Conservation (phyloP, 1,284 basidiomycete genomes). For the Leccinum pachyderme region DNA sequence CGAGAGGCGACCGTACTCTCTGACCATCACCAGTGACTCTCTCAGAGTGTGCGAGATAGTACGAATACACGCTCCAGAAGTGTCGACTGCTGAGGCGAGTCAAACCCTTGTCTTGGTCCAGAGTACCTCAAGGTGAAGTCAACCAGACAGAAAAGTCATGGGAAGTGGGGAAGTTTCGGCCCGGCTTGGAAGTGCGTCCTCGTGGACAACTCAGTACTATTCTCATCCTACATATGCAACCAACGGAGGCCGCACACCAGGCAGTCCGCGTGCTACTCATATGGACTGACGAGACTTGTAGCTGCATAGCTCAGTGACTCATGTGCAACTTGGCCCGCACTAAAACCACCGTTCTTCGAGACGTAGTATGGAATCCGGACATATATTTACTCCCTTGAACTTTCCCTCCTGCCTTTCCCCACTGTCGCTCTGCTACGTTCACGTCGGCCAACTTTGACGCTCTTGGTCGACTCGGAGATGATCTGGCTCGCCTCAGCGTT, state of each 20-base stretch:
- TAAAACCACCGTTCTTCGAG: not conserved
- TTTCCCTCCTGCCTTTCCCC: not conserved
- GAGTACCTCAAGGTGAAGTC: no score
- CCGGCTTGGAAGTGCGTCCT: no score
- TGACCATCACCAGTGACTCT: no score
- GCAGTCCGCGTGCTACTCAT: not conserved
- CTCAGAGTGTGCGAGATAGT: no score
- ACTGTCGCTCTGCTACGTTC: not conserved
- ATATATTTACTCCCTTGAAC: not conserved
- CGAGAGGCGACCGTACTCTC: no score
- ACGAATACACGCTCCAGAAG: no score
- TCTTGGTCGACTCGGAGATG: not conserved
- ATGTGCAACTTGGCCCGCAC: not conserved
- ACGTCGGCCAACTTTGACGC: not conserved
- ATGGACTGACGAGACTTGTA: not conserved
- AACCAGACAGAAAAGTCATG: no score
- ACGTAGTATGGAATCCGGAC: not conserved
- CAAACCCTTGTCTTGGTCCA: no score
- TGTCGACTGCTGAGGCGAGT: no score
- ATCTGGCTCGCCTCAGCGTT: not conserved
- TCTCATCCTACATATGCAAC: not conserved
- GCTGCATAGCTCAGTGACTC: not conserved
- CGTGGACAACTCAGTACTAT: not conserved
- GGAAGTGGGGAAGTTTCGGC: no score
- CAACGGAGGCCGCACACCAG: not conserved